Conservation (phyloP, 441 rosid species). For the Corymbia citriodora region DNA sequence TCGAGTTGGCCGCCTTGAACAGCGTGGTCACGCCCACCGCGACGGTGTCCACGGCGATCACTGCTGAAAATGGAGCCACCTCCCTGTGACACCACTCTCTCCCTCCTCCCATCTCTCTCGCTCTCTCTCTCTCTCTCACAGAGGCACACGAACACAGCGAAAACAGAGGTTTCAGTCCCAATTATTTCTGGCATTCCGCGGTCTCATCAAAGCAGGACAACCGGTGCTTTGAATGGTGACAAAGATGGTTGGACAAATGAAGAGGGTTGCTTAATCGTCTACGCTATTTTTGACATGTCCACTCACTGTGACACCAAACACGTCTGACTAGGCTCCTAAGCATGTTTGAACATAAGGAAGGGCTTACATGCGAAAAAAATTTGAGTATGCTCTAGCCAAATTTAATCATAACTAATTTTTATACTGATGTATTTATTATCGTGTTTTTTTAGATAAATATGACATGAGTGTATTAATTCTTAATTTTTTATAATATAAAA, state of each 20-base stretch:
- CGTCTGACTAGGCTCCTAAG: not conserved
- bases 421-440: too few species aligned
- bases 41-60: not conserved
- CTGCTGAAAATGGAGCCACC: not conserved
- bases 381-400: not conserved
- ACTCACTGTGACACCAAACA: not conserved
- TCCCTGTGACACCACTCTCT: not conserved
- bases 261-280: not conserved
- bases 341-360: not conserved
- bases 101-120: not conserved
- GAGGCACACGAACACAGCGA: not conserved
- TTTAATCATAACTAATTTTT: not conserved
- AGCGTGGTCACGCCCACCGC: not conserved
- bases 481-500: not conserved
- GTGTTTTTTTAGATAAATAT: too few species aligned
- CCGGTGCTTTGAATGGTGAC: not conserved
- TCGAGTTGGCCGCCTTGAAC: constrained; percentile 1
- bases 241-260: not conserved
- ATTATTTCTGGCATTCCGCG: not conserved
- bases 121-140: not conserved
- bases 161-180: not conserved
- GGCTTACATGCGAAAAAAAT: not conserved
- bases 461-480: rapidly evolving
- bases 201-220: not conserved
- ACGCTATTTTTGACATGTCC: not conserved